Percentiles rank a stretch among this genome's conserved stretches.
These are phyloP conservation scores for Stromatinia cepivora DNA, from an alignment of 2,329 filamentous ascomycete species.

Conservation along the genomic window DNA sequence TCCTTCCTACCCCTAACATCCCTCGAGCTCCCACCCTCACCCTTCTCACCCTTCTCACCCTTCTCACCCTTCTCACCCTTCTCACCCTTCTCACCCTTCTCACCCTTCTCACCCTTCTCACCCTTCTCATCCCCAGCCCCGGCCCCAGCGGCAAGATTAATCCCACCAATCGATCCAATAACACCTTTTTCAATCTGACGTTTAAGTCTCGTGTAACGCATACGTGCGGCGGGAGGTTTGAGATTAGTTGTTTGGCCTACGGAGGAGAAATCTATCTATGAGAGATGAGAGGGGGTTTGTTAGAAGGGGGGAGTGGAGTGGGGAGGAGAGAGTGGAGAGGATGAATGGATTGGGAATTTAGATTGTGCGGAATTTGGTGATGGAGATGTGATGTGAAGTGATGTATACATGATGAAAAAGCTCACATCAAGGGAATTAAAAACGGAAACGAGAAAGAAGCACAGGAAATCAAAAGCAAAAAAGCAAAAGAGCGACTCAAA, in stretches of 20 bases:
- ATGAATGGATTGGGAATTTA: neutral
- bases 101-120: neutral
- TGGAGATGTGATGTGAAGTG: too few species aligned
- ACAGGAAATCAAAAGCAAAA: neutral
- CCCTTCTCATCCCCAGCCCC: slow-evolving; percentile 8
- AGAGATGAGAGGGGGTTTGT: neutral
- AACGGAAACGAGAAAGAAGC: neutral
- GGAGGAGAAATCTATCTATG: slow-evolving; percentile 45
- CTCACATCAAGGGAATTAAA: too few species aligned
- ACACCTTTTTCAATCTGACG: slow-evolving; percentile 40
- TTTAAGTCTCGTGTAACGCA: slow-evolving; percentile 44
- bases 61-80: neutral
- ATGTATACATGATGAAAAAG: too few species aligned
- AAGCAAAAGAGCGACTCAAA: neutral
- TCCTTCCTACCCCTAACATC: neutral
- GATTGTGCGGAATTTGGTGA: too few species aligned
- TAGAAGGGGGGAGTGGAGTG: neutral
- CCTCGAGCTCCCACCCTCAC: too few species aligned
- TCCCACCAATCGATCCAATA: slow-evolving; percentile 33
- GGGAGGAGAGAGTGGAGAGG: neutral
- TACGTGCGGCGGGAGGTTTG: slow-evolving; percentile 44
- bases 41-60: neutral
- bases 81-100: neutral
- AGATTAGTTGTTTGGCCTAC: slow-evolving; percentile 42
- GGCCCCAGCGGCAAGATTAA: slow-evolving; percentile 25